A percentile compares a stretch with the other conserved stretches of the same genome.
These are phyloP conservation scores for Alisma plantagoaquatica DNA, from an alignment of 106 monocot species.

Conservation along the genomic window DNA sequence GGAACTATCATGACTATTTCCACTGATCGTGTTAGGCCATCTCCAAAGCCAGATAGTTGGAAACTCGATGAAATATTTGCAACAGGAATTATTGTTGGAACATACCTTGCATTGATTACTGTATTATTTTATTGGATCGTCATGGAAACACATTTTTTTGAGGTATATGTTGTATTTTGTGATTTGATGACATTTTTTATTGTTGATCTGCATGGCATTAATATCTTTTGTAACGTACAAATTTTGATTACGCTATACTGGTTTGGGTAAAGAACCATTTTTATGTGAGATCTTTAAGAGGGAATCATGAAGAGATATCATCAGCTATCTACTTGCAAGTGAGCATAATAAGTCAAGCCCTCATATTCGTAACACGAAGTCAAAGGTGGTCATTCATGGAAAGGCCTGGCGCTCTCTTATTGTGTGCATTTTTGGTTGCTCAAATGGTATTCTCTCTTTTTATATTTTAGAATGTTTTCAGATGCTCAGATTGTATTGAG, in stretches of 20 bases:
- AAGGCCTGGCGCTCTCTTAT: slow-evolving; percentile 45
- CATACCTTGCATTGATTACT: slow-evolving; percentile 57
- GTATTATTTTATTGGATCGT: slow-evolving; percentile 54
- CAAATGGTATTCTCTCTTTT: slow-evolving; percentile 46
- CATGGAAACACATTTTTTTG: slow-evolving; percentile 40
- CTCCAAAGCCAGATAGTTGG: neutral
- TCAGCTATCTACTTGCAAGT: slow-evolving; percentile 62
- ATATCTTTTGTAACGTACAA: too few relatives aligned
- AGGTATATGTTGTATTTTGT: slow-evolving; percentile 21
- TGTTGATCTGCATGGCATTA: too few relatives aligned
- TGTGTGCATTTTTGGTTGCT: slow-evolving; percentile 50
- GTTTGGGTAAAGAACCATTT: slow-evolving; percentile 28
- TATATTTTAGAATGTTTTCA: too few relatives aligned
- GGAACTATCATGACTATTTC: neutral
- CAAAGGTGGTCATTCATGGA: slow-evolving; percentile 54
- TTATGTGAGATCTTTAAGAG: slow-evolving; percentile 33
- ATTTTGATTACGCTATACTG: too few relatives aligned
- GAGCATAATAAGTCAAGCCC: slow-evolving; percentile 65
- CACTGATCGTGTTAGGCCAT: neutral
- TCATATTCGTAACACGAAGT: slow-evolving; percentile 59
- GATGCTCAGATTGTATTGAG: too few relatives aligned
- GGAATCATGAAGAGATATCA: slow-evolving; percentile 27
- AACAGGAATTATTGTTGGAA: slow-evolving; percentile 46
- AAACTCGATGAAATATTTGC: slow-evolving; percentile 52
- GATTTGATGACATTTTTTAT: too few relatives aligned